phyloP scores from a whole-genome alignment of 1,139 yeast species.

The Magnusiomyces paraingens region DNA sequence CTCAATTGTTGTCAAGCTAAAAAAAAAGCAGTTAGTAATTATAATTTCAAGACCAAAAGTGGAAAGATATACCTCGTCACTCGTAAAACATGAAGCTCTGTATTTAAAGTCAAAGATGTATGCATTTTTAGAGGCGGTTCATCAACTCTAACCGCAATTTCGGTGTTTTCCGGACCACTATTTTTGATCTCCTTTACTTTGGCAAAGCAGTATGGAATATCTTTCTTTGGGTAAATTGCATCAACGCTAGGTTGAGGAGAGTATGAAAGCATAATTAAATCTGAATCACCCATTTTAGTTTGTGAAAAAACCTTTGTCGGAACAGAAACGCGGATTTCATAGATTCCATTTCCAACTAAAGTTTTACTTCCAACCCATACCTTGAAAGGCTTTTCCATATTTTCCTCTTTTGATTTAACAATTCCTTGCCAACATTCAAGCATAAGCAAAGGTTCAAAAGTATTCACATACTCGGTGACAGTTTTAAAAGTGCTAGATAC shows the following conservation, averaged over 20 bases:
- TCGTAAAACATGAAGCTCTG: slow-evolving; percentile 53
- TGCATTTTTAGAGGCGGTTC: slow-evolving; percentile 30
- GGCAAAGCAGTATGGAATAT: slow-evolving; percentile 55
- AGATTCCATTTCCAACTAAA: slow-evolving; percentile 27
- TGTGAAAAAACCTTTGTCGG: slow-evolving; percentile 47
- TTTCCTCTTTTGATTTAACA: slow-evolving; percentile 59
- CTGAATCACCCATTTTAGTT: slow-evolving; percentile 59
- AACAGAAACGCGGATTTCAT: slow-evolving; percentile 79
- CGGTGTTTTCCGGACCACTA: slow-evolving; percentile 53
- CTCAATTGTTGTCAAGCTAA: slow-evolving; percentile 74
- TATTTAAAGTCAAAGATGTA: slow-evolving; percentile 7
- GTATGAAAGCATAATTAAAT: slow-evolving; percentile 62
- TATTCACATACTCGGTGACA: slow-evolving; percentile 56
- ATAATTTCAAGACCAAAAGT: background rate
- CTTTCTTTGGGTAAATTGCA: slow-evolving; percentile 16
- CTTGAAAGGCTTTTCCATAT: slow-evolving; percentile 61
- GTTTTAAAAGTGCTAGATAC: slow-evolving; percentile 46
- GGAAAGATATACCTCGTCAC: slow-evolving; percentile 49
- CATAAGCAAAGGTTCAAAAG: slow-evolving; percentile 73
- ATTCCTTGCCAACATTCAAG: slow-evolving; percentile 94
- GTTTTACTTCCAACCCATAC: slow-evolving; percentile 14
- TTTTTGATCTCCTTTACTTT: slow-evolving; percentile 67
- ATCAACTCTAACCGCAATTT: slow-evolving; percentile 64
- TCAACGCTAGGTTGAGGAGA: slow-evolving; percentile 4
- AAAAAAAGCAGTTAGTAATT: background rate